phyloP scores from a whole-genome alignment of 2,329 filamentous ascomycete species.

The Pseudogymnoascus sp. region DNA sequence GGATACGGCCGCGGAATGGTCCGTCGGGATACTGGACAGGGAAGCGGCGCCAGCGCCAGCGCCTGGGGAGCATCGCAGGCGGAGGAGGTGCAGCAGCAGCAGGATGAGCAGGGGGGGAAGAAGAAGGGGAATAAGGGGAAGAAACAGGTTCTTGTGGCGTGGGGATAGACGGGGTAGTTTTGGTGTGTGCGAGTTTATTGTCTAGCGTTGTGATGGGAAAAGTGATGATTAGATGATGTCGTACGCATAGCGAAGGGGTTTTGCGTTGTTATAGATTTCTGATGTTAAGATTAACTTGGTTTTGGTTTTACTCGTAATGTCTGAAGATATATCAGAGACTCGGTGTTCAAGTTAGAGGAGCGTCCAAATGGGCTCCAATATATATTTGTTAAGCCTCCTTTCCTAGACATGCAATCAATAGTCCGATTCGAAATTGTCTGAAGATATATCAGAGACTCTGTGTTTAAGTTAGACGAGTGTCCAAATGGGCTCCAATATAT shows the following conservation, averaged over 20 bases:
- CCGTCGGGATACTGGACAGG: conserved; percentile 44
- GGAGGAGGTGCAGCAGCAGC: conserved; percentile 17
- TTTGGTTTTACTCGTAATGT: neutral
- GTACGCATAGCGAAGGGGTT: neutral
- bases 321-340: neutral
- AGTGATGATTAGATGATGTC: neutral
- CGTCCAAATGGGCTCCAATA: neutral
- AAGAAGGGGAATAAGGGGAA: conserved; percentile 52
- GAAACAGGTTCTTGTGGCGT: conserved; percentile 53
- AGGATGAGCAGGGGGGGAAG: conserved; percentile 30
- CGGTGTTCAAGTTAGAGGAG: neutral
- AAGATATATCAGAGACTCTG: neutral
- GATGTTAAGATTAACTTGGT: neutral
- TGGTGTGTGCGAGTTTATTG: neutral
- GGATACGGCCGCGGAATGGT: conserved; percentile 50
- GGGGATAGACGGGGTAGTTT: conserved; percentile 36
- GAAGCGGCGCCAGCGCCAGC: conserved; percentile 21
- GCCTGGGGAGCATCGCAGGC: conserved; percentile 21
- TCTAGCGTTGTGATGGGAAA: neutral
- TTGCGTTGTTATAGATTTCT: conserved; percentile 3
- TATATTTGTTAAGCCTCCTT: neutral
- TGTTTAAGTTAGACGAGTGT: neutral
- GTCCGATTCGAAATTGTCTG: neutral
- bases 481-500: neutral
- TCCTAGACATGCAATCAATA: neutral